Evolutionary conservation across 1,284 basidiomycete genomes (phyloP), one percentile per base, ranked within the genome.

Genomic region (Pholiota adiposa): DNA sequence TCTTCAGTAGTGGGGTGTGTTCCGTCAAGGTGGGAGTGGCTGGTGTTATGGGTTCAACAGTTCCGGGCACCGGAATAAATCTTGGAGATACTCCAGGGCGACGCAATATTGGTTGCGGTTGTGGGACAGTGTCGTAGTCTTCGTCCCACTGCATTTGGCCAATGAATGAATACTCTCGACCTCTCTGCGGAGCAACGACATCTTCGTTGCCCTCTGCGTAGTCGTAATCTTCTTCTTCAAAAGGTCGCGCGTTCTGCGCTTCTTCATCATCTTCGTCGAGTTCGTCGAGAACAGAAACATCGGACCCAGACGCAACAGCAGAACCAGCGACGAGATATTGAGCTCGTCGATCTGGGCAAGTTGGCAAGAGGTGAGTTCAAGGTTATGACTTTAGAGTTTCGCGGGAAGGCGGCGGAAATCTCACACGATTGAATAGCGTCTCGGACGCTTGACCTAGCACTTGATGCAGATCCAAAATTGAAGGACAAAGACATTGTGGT

Each of bases 291-390:
- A 75, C 77, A 12, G 72, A 75, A 16, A 71, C 67, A 33, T 80
- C 80, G n/a, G 79, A 78, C 16, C 77, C 70, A 6, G 82, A 78
- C 25, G 80, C 81, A 12, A 87, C 80, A 49, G 80, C 79, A 12
- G 86, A 84, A 53, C 82, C 85, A 27, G 84, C 84, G 33, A 83
- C 77, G 6, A 89, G 80, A 65, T 83, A 86, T 54, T 74, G 73
- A 27, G 72, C 69, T 18, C 74, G 83, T 53, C 83, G 83, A 70
- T 90, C 88, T 90, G 60, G 23, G 54, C 38, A 31, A 12, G 29
- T n/a, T 9, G 4, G 36, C 6, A 31, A 50, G 36, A 25, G 6
- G 53, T 49, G 44, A 57, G 48, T 29, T 50, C 34, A 25, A 38
- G 16, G 40, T 34, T n/a, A 21, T 33, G 12, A 38, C 16, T 4